Conservation (phyloP, 805 yeast genomes). For the Kurtzmaniella fragi region DNA sequence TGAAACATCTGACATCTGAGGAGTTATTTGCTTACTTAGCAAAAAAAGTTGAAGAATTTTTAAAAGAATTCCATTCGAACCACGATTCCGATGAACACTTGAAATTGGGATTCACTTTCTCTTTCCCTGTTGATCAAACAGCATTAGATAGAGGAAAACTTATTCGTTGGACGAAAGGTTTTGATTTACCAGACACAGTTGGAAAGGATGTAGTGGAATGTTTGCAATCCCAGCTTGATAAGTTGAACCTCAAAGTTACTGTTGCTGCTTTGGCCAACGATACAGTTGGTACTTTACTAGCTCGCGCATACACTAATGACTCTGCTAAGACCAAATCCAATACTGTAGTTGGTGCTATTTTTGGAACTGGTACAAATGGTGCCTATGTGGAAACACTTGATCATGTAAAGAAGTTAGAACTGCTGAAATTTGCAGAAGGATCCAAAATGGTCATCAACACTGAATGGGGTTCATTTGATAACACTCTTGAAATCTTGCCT, state of each 20-base stretch:
- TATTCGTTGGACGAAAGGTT: conserved; percentile 96
- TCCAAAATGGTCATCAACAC: conserved; percentile 83
- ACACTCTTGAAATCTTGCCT: conserved; percentile 70
- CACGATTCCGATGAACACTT: conserved; percentile 27
- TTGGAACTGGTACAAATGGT: conserved; percentile 98
- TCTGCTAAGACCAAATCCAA: conserved; percentile 60
- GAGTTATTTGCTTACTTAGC: conserved; percentile 77
- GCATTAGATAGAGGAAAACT: conserved; percentile 74
- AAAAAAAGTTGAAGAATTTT: conserved; percentile 57
- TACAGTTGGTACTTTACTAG: conserved; percentile 89
- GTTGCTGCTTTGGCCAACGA: conserved; percentile 93
- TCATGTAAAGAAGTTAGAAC: conserved; percentile 68
- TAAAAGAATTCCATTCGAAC: conserved; percentile 60
- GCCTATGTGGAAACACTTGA: conserved; percentile 80
- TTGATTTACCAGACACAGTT: conserved; percentile 77
- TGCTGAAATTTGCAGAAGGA: conserved; percentile 32
- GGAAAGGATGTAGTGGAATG: conserved; percentile 75
- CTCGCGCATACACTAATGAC: conserved; percentile 76
- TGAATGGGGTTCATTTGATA: conserved; percentile 98
- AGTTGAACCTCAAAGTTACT: conserved; percentile 52
- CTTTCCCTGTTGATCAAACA: conserved; percentile 88
- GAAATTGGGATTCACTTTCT: conserved; percentile 88
- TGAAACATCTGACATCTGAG: conserved; percentile 58
- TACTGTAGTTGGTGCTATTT: conserved; percentile 83
- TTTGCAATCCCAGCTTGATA: conserved; percentile 66